Base-by-base conservation (phyloP, 306 rosid genomes). In the Cicer yamashitae region DNA sequence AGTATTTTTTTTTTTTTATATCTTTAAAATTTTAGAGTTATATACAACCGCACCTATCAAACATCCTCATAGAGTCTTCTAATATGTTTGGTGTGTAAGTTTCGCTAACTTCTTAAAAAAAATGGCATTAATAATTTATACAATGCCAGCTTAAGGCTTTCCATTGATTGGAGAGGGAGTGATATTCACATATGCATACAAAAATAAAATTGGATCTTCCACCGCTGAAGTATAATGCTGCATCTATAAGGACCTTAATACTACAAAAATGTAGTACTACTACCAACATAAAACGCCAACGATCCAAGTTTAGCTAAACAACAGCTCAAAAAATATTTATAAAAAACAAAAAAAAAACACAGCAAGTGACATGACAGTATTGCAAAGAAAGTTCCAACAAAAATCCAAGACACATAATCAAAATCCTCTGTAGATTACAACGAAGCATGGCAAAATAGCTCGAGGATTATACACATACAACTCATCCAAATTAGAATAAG, bases 391-490 rank as follows among this genome's bases (percentile, higher is more conserved):
- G 22, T 73, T 25, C 77, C 64, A 17, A 75, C 39, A 34, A 22
- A 77, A 38, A 45, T n/a, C 46, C 47, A 67, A 7, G 22, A 70
- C 12, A 77, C 38, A 75, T 63, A 6, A 67, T 85, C 85, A 94
- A 77, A 84, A 91, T 1, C 88, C 99, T 43, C 82, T 80, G 53
- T 94, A 92, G 81, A 94, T 89, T 22, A 94, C 99, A 85, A 94
- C 99, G 85, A 94, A 94, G 82, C 99, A 94, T 74, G 97, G 99
- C 90, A 94, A 86, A 67, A 94, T 94, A 53, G 99, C 97, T 84
- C 80, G 82, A 0, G 91, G 91, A 56, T 89, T 89, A 67, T 74
- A 86, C 78, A 92, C 97, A 63, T 85, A 87, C 77, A 94, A 84
- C 91, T 94, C 96, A 47, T 94, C 97, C 90, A 94, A 80, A 84